Evolutionary conservation across 2,329 filamentous ascomycete species (phyloP).

Genomic region (Beauveria australis): DNA sequence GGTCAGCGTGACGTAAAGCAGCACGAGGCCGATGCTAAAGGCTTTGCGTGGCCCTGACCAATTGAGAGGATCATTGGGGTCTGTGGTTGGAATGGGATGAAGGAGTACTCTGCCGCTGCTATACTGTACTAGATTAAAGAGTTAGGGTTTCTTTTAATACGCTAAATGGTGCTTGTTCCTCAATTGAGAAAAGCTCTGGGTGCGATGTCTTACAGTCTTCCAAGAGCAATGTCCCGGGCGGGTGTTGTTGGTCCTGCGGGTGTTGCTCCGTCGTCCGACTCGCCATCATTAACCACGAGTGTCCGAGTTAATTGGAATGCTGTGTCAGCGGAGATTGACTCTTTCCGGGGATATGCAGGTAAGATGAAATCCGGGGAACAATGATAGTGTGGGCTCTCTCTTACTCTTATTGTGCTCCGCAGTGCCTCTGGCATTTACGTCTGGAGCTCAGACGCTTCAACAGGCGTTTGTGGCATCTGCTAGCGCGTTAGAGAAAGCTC

Average conservation of each 20-base stretch:
- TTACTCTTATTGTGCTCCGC: background rate
- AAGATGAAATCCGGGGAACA: background rate
- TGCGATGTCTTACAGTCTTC: background rate
- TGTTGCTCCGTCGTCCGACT: background rate
- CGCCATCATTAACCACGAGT: background rate
- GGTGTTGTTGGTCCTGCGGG: background rate
- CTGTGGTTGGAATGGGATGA: constrained; percentile 9
- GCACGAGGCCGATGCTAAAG: constrained; percentile 1
- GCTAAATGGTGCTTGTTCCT: background rate
- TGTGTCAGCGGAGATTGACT: background rate
- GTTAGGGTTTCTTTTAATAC: background rate
- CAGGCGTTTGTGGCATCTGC: background rate
- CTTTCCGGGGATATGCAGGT: background rate
- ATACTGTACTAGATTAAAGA: background rate
- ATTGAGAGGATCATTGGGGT: constrained; percentile 14
- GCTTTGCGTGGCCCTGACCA: background rate
- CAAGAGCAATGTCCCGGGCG: background rate
- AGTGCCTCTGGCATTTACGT: background rate
- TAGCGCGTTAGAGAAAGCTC: background rate
- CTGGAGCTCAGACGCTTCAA: background rate
- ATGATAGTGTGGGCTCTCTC: background rate
- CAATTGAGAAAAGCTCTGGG: background rate
- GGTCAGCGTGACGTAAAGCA: background rate
- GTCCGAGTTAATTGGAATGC: background rate
- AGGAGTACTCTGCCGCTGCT: constrained; percentile 4